Percentiles rank a stretch among this genome's conserved stretches.
Evolutionary conservation across 257 asterid species (phyloP).

Genomic region (Solanum clarkiae): DNA sequence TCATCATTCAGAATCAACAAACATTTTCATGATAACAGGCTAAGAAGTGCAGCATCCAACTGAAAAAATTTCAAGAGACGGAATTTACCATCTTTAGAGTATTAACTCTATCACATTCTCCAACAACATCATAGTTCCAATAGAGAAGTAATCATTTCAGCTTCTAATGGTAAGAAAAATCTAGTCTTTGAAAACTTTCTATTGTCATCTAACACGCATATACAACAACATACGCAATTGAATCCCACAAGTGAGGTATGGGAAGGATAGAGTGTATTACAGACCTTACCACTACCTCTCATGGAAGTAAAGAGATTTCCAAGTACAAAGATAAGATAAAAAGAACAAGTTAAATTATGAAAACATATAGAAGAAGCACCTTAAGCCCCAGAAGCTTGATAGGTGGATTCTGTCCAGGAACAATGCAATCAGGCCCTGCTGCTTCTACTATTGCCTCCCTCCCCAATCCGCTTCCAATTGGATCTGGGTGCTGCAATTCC

Average conservation of each 20-base stretch:
- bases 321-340: not conserved
- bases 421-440: conserved; percentile 94
- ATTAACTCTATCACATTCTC: not conserved
- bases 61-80: not conserved
- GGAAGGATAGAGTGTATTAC: too few relatives aligned
- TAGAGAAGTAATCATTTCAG: not conserved
- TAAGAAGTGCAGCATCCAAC: not conserved
- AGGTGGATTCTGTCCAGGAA: conserved; percentile 75
- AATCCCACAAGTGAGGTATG: too few relatives aligned
- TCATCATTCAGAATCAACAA: not conserved
- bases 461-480: conserved; percentile 69
- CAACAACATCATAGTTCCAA: not conserved
- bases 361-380: conserved; percentile 25
- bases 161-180: not conserved
- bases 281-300: too few relatives aligned
- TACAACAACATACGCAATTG: too few relatives aligned
- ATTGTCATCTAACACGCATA: not conserved
- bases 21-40: not conserved
- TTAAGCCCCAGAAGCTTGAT: conserved; percentile 76
- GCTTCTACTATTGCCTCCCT: conserved; percentile 80
- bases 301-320: too few relatives aligned
- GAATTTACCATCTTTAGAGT: not conserved
- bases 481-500: conserved; percentile 25
- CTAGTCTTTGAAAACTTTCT: not conserved
- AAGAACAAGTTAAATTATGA: not conserved